Conservation (phyloP, 2,329 filamentous ascomycete genomes). For the Pseudogymnoascus sp. region DNA sequence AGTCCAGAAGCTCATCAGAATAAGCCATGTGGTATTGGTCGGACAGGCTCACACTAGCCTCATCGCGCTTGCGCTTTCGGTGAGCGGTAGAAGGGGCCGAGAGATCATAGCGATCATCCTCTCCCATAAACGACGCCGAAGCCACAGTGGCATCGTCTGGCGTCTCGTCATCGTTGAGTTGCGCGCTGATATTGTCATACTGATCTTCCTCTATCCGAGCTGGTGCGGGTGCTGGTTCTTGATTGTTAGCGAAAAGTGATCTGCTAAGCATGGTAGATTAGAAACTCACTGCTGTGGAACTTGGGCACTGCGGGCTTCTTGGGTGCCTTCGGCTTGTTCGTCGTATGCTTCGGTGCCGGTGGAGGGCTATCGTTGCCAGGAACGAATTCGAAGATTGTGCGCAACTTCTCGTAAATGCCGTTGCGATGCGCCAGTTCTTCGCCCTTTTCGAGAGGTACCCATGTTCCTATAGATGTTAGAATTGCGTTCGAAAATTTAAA, state of each 20-base stretch:
- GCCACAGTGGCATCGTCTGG: conserved; percentile 72
- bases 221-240: conserved; percentile 31
- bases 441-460: conserved; percentile 82
- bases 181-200: conserved; percentile 52
- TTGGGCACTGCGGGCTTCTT: conserved; percentile 58
- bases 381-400: conserved; percentile 81
- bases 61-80: conserved; percentile 73
- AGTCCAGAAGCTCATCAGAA: conserved; percentile 87
- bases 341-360: conserved; percentile 85
- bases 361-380: conserved; percentile 82
- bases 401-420: conserved; percentile 72
- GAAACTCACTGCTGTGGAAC: conserved; percentile 38
- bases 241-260: conserved; percentile 19
- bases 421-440: conserved; percentile 78
- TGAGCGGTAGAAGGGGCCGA: conserved; percentile 55
- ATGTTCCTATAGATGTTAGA: conserved; percentile 57
- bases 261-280: conserved; percentile 5
- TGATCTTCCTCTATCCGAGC: conserved; percentile 47
- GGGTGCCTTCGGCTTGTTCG: conserved; percentile 73
- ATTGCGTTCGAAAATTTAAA: not conserved
- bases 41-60: conserved; percentile 50
- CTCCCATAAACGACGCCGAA: conserved; percentile 75
- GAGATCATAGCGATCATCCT: conserved; percentile 68
- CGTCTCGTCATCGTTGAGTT: conserved; percentile 67
- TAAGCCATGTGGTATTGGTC: conserved; percentile 86